These are phyloP conservation scores for Dactylellina haptotyla DNA, from an alignment of 2,329 filamentous ascomycete species.

Conservation along the genomic window DNA sequence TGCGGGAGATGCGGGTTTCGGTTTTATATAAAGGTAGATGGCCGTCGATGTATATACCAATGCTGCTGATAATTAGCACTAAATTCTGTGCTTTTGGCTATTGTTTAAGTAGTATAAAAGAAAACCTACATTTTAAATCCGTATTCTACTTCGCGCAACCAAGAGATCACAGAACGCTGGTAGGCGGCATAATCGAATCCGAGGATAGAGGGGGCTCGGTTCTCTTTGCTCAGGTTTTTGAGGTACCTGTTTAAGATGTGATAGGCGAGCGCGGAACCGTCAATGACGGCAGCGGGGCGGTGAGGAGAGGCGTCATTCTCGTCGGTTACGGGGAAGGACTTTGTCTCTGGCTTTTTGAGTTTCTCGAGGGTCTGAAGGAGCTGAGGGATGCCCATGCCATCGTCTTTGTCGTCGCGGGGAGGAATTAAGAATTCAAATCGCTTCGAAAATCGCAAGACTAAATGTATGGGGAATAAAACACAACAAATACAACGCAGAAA, in stretches of 20 bases:
- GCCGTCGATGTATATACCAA: conserved; percentile 20
- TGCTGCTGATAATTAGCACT: background rate
- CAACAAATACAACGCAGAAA: conserved; percentile 34
- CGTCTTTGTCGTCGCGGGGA: no score
- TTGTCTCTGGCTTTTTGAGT: conserved; percentile 16
- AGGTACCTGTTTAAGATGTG: conserved; percentile 25
- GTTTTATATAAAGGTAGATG: conserved; percentile 44
- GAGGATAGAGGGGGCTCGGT: background rate
- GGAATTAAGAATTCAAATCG: no score
- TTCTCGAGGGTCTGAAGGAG: conserved; percentile 32
- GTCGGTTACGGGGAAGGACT: background rate
- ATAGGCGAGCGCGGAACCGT: conserved; percentile 44
- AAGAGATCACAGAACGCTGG: conserved; percentile 14
- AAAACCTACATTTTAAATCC: conserved; percentile 37
- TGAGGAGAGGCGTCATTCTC: background rate
- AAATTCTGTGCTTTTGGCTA: background rate
- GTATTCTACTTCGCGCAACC: conserved; percentile 17
- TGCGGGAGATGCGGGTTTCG: conserved; percentile 25
- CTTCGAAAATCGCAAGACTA: background rate
- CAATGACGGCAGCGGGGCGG: conserved; percentile 34
- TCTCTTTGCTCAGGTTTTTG: conserved; percentile 17
- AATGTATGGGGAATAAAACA: background rate
- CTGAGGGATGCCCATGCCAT: conserved; percentile 49
- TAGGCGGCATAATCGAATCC: conserved; percentile 32
- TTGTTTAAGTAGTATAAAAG: background rate